Evolutionary conservation across 2,329 filamentous ascomycete species (phyloP).

Genomic region (Thelonectria blattea): DNA sequence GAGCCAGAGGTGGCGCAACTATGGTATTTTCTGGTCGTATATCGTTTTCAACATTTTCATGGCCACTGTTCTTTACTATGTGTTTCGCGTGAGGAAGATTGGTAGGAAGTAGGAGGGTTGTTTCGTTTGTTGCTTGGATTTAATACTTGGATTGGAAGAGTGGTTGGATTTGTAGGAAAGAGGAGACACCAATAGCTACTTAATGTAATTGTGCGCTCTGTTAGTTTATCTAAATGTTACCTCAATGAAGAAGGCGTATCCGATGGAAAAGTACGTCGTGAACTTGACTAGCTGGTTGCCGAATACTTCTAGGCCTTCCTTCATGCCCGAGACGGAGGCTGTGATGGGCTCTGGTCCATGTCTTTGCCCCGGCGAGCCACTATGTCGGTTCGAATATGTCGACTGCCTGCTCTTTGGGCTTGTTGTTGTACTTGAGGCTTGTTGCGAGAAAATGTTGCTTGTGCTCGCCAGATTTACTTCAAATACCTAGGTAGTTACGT

Average conservation of each 20-base stretch:
- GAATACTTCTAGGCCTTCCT: slow-evolving; percentile 25
- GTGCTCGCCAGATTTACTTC: too few species aligned
- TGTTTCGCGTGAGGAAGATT: slow-evolving; percentile 59
- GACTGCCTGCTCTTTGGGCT: not conserved
- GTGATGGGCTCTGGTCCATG: slow-evolving; percentile 33
- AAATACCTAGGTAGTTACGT: too few species aligned
- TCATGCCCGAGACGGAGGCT: slow-evolving; percentile 33
- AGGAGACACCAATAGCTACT: not conserved
- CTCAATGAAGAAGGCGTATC: slow-evolving; percentile 28
- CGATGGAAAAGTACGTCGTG: slow-evolving; percentile 36
- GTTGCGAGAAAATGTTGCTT: slow-evolving; percentile 15
- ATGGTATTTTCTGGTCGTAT: slow-evolving; percentile 72
- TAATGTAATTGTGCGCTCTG: not conserved
- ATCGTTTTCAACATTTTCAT: slow-evolving; percentile 67
- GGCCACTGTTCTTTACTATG: slow-evolving; percentile 67
- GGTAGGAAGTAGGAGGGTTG: slow-evolving; percentile 14
- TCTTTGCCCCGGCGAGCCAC: slow-evolving; percentile 38
- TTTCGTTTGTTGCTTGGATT: not conserved
- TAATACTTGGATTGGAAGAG: too few species aligned
- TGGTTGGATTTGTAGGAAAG: not conserved
- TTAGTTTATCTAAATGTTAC: too few species aligned
- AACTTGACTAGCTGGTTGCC: slow-evolving; percentile 33
- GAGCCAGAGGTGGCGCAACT: slow-evolving; percentile 69
- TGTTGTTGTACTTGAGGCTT: slow-evolving; percentile 17
- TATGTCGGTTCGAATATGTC: slow-evolving; percentile 24